phyloP scores from a whole-genome alignment of 2,329 filamentous ascomycete genomes.

The Xylariomycetidae sp. region DNA sequence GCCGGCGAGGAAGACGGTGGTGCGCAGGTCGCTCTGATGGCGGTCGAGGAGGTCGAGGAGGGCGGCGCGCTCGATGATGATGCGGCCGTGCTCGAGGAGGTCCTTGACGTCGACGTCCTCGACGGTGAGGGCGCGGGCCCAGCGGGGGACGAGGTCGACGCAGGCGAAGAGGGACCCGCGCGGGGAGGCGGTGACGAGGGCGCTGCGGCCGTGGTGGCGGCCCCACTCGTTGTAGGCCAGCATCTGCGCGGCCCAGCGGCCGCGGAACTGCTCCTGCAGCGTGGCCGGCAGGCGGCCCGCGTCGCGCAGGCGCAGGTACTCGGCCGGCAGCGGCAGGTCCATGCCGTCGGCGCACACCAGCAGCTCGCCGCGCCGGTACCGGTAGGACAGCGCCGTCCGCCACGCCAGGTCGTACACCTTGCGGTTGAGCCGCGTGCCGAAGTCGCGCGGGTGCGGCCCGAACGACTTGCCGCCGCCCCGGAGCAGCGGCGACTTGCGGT shows the following conservation, averaged over 20 bases:
- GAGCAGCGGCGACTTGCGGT: slow-evolving; percentile 74
- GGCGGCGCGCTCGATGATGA: slow-evolving; percentile 81
- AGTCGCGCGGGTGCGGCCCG: slow-evolving; percentile 90
- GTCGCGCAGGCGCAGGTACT: slow-evolving; percentile 37
- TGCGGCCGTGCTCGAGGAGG: slow-evolving; percentile 72
- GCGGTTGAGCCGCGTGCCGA: slow-evolving; percentile 71
- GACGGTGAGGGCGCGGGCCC: slow-evolving; percentile 64
- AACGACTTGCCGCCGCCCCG: slow-evolving; percentile 81
- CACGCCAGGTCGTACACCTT: slow-evolving; percentile 96
- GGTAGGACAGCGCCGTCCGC: slow-evolving; percentile 88
- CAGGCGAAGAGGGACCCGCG: slow-evolving; percentile 60
- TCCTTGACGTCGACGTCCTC: slow-evolving; percentile 95
- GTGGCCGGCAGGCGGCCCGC: slow-evolving; percentile 32
- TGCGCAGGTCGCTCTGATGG: slow-evolving; percentile 63
- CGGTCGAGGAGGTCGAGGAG: slow-evolving; percentile 66
- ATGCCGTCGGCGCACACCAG: slow-evolving; percentile 75
- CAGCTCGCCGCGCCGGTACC: slow-evolving; percentile 81
- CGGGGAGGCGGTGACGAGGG: slow-evolving; percentile 62
- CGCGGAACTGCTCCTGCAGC: slow-evolving; percentile 50
- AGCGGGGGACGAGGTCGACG: slow-evolving; percentile 55
- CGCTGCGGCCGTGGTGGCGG: slow-evolving; percentile 59
- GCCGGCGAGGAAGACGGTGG: slow-evolving; percentile 36
- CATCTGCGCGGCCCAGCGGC: slow-evolving; percentile 60
- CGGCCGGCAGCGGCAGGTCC: slow-evolving; percentile 54
- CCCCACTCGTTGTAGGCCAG: slow-evolving; percentile 68